Conservation (phyloP, 1,284 basidiomycete genomes). For the Puccinia polysora region DNA sequence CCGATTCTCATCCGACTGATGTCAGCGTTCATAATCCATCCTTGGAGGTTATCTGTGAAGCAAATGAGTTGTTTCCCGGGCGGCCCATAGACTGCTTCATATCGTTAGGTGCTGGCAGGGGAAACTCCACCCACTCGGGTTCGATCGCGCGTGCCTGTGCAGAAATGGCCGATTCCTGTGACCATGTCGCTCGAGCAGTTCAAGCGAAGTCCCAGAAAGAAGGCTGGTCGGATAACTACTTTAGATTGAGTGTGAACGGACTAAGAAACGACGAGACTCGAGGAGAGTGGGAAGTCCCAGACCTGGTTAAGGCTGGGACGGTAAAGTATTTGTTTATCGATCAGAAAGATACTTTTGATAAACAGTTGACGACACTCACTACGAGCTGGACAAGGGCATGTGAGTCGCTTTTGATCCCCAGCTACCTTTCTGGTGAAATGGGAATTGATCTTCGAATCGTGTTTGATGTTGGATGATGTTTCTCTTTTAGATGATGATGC, state of each 20-base stretch:
- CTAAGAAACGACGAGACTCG: neutral
- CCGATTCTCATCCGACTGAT: neutral
- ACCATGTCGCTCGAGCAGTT: neutral
- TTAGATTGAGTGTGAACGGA: constrained; percentile 12
- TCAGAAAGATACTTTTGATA: neutral
- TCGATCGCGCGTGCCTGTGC: constrained; percentile 10
- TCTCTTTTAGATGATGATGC: neutral
- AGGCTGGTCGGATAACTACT: constrained; percentile 6
- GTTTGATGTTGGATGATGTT: neutral
- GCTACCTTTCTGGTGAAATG: too few species aligned
- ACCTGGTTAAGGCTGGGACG: neutral
- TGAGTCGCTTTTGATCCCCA: neutral
- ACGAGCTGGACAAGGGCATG: neutral
- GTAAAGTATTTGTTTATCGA: neutral
- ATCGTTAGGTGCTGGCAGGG: constrained; percentile 16
- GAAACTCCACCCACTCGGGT: neutral
- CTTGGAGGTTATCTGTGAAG: constrained; percentile 7
- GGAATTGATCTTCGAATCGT: neutral
- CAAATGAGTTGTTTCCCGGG: constrained; percentile 1
- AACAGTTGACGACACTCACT: neutral
- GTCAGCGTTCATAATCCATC: constrained; percentile 1
- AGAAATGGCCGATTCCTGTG: constrained; percentile 5
- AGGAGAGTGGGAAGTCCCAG: neutral
- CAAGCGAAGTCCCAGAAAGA: neutral
- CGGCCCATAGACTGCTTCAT: constrained; percentile 10